These are phyloP conservation scores for Arabidopsis suecica DNA, from an alignment of 345 rosid species.

Conservation along the genomic window DNA sequence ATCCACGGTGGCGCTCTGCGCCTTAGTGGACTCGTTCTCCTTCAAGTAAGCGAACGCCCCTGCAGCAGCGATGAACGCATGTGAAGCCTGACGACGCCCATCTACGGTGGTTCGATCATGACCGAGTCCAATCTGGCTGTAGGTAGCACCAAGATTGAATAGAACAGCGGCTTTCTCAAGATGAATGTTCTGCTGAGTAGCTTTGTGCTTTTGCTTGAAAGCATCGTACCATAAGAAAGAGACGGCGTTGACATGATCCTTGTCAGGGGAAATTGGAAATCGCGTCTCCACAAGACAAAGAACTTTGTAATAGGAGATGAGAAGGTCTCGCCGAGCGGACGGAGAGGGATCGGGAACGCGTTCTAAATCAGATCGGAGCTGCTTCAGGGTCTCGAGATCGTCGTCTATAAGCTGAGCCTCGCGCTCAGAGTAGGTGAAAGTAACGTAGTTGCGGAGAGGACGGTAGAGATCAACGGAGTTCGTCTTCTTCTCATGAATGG, in stretches of 20 bases:
- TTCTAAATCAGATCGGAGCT: conserved; percentile 83
- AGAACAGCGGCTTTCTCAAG: conserved; percentile 91
- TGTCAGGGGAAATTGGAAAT: conserved; percentile 91
- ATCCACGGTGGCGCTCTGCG: conserved; percentile 80
- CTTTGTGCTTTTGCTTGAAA: conserved; percentile 82
- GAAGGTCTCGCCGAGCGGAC: conserved; percentile 78
- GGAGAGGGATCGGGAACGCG: conserved; percentile 78
- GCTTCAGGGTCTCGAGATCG: conserved; percentile 76
- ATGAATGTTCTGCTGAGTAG: conserved; percentile 89
- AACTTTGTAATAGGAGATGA: conserved; percentile 70
- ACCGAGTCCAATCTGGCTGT: conserved; percentile 88
- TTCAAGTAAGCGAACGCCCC: conserved; percentile 79
- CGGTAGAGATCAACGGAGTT: conserved; percentile 81
- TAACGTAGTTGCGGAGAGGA: conserved; percentile 86
- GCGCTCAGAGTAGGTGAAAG: conserved; percentile 86
- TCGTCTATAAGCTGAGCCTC: conserved; percentile 94
- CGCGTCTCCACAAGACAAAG: conserved; percentile 90
- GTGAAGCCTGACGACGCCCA: conserved; percentile 86
- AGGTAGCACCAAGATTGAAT: conserved; percentile 82
- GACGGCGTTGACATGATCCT: conserved; percentile 77
- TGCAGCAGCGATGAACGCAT: conserved; percentile 85
- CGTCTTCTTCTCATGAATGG: conserved; percentile 93
- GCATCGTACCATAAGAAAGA: conserved; percentile 89
- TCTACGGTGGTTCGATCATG: conserved; percentile 80
- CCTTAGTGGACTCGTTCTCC: conserved; percentile 81